phyloP scores from a whole-genome alignment of 2,329 filamentous ascomycete genomes.

The Cladobotryum protrusum region DNA sequence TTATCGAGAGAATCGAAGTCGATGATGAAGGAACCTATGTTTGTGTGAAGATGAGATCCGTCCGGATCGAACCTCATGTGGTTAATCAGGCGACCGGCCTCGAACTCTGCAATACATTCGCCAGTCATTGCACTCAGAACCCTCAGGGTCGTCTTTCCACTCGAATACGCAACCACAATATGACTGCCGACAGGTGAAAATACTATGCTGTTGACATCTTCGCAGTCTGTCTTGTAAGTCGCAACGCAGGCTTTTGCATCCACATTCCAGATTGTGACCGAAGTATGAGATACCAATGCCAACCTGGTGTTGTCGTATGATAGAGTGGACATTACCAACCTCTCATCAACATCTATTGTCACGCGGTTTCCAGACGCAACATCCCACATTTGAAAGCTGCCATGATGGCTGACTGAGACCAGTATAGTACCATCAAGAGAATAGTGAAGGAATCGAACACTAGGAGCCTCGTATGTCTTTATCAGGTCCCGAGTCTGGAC shows the following conservation, averaged over 20 bases:
- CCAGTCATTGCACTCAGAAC: not conserved
- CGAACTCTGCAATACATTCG: not conserved
- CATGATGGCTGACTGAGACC: not conserved
- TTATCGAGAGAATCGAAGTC: too few relatives aligned
- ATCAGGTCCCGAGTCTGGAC: not conserved
- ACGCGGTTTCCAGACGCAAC: not conserved
- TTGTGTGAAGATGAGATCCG: constrained; percentile 1
- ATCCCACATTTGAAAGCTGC: not conserved
- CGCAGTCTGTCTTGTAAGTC: not conserved
- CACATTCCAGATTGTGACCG: not conserved
- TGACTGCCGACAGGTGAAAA: constrained; percentile 1
- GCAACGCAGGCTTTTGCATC: not conserved
- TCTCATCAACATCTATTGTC: not conserved
- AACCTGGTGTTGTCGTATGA: too few relatives aligned
- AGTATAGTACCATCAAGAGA: not conserved
- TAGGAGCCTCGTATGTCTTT: not conserved
- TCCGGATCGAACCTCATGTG: constrained; percentile 1
- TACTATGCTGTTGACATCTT: not conserved
- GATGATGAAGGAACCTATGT: constrained; percentile 2
- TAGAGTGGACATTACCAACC: too few relatives aligned
- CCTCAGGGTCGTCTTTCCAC: not conserved
- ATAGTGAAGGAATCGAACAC: not conserved
- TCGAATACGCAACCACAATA: not conserved
- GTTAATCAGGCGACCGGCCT: constrained; percentile 1
- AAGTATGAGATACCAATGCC: too few relatives aligned